These are phyloP conservation scores for Maudiozyma turicensis DNA, from an alignment of 805 yeast species.

Conservation along the genomic window DNA sequence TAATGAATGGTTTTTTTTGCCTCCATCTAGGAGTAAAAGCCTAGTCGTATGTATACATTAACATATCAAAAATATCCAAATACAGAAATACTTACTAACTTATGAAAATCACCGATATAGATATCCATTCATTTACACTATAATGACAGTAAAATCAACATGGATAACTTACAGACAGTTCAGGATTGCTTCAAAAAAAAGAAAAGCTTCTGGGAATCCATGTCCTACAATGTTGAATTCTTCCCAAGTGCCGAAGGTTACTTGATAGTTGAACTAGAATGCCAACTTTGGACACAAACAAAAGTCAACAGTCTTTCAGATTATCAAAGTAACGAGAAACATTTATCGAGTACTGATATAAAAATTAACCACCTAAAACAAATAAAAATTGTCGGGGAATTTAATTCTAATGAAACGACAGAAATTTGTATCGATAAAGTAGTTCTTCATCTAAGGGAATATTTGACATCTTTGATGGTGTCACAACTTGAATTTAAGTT, in stretches of 20 bases:
- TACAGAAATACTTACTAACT: too few species aligned
- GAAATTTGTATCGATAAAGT: neutral
- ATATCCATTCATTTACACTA: too few species aligned
- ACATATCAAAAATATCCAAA: too few species aligned
- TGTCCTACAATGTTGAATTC: neutral
- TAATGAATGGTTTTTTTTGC: too few species aligned
- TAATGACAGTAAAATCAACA: too few species aligned
- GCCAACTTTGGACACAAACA: conserved; percentile 2
- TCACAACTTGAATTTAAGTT: conserved; percentile 29
- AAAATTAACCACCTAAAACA: conserved; percentile 3
- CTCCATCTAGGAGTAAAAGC: too few species aligned
- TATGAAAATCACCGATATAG: too few species aligned
- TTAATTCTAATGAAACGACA: neutral
- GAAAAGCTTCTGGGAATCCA: conserved; percentile 2
- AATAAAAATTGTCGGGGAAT: conserved; percentile 1
- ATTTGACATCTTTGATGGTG: conserved; percentile 19
- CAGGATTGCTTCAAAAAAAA: neutral
- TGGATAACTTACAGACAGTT: too few species aligned
- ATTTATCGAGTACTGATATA: neutral
- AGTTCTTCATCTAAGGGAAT: conserved; percentile 18
- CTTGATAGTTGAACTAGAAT: neutral
- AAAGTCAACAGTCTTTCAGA: conserved; percentile 1
- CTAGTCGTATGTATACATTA: too few species aligned
- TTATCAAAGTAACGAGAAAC: neutral
- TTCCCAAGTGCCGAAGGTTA: neutral